Evolutionary conservation across 1,284 basidiomycete species (phyloP), one percentile per base, ranked within the genome.

Genomic region (Cutaneotrichosporon sp.): DNA sequence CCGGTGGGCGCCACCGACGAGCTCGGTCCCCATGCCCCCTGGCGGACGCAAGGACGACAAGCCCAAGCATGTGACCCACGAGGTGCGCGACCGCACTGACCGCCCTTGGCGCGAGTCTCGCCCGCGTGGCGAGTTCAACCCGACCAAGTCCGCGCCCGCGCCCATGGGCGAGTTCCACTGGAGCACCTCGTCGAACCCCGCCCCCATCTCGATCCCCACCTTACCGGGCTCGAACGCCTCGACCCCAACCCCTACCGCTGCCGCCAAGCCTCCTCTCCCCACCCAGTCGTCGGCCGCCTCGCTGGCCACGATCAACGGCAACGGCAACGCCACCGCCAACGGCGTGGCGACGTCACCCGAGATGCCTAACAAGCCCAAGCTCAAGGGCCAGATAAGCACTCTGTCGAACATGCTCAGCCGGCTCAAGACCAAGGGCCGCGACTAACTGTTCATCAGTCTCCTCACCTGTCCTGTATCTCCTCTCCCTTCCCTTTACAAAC

Each of bases 341-440:
- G 54, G 42, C n/a, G 22, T 42, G n/a, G 42, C 24, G 18, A 38
- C 46, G 1, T 53, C 54, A 22, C 42, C 34, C 53, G 54, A 51
- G 36, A 65, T 69, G 34, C 75, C 74, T 7, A 72, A 75, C 61
- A 73, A 73, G 55, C 74, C 77, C 18, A 79, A 79, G 64, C 62
- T 76, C 59, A 76, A 78, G 64, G 74, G 75, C n/a, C 78, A 79
- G 63, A 78, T 78, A 16, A 63, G 63, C 61, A 72, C 71, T 38
- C 63, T 79, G 18, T 75, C 76, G 24, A 79, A 78, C 72, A 79
- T 79, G 77, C 66, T 79, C 31, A 72, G 71, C 29, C 75, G 78
- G 18, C 67, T 79, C 45, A 79, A 79, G 73, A 50, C 51, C n/a
- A 53, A 53, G 51, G 51, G 51, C 22, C 51, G 51, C 33, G 51